These are phyloP conservation scores for Biscutella laevigata DNA, from an alignment of 441 rosid species.

Conservation along the genomic window DNA sequence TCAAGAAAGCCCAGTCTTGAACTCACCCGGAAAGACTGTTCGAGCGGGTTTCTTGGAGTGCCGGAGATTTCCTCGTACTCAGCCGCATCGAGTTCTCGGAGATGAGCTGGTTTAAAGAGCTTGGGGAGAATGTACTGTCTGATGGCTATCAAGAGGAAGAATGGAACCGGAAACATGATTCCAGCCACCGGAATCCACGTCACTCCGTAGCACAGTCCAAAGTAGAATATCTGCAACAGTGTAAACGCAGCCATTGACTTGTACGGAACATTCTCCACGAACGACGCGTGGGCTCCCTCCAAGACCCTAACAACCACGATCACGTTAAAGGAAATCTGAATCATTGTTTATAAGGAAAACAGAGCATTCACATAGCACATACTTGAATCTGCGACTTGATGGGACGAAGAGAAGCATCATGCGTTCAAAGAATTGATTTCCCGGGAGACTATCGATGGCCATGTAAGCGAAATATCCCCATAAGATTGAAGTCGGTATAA, in stretches of 20 bases:
- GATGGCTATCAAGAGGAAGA: slow-evolving; percentile 53
- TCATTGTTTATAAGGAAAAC: neutral
- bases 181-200: slow-evolving; percentile 87
- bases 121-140: slow-evolving; percentile 61
- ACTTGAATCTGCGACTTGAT: slow-evolving; percentile 60
- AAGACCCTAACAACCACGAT: slow-evolving; percentile 38
- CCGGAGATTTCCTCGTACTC: slow-evolving; percentile 72
- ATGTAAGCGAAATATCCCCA: slow-evolving; percentile 89
- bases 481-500: slow-evolving; percentile 68
- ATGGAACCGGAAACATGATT: slow-evolving; percentile 64
- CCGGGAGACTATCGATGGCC: slow-evolving; percentile 86
- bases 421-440: slow-evolving; percentile 81
- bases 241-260: slow-evolving; percentile 48
- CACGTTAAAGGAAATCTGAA: neutral
- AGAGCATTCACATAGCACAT: slow-evolving; percentile 7
- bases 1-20: no score
- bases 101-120: slow-evolving; percentile 40
- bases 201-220: slow-evolving; percentile 61
- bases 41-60: slow-evolving; percentile 27
- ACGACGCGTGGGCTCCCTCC: slow-evolving; percentile 71
- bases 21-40: no score
- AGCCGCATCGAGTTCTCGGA: slow-evolving; percentile 67
- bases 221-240: slow-evolving; percentile 51
- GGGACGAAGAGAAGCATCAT: slow-evolving; percentile 55
- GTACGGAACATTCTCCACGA: slow-evolving; percentile 63